Base-by-base conservation (phyloP, 2,329 filamentous ascomycete species). In the Phialocephala subalpina region DNA sequence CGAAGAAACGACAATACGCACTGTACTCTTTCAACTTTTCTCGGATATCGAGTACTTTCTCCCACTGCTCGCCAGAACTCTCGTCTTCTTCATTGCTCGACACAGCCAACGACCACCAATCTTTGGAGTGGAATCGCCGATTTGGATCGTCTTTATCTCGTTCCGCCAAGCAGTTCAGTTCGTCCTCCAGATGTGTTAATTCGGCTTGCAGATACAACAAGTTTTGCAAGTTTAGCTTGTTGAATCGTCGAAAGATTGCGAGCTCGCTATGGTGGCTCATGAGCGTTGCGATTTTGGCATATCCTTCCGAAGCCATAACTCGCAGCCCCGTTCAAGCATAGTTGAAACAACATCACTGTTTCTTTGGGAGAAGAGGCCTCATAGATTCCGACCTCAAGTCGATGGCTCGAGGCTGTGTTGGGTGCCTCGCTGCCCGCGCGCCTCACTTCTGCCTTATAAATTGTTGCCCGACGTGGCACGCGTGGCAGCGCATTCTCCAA, bases 1-100 rank as follows among this genome's bases (percentile, higher is more conserved):
- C 9, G 29, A 6, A 25, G n/a, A 5, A 8, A 16, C 16, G 25
- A 22, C 18, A n/a, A 22, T 22, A 63, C 61, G 12, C 11, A 63
- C 61, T 58, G 33, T 63, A 63, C n/a, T 63, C 61, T 20, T 63
- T 63, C 53, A 63, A 49, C 38, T 27, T 58, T 20, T 22, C 18
- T 3, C 53, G 61, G 1, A 63, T 63, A 9, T 9, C 33, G 20
- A 35, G 38, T 2, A 57, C 27, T 2, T 20, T 38, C n/a, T 63
- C 53, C 52, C 35, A 58, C 25, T 63, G 61, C 4, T 57, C 49
- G 27, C 55, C 58, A 12, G 18, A 20, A 27, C 49, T 42, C 12
- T 60, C 27, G 4, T 16, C 18, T n/a, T 52, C 53, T 14, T 49
- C 40, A 55, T 9, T 16, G 27, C 9, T 14, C 18, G 52, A 55